phyloP scores from a whole-genome alignment of 257 asterid species.

The Paraleonurus japonicus region DNA sequence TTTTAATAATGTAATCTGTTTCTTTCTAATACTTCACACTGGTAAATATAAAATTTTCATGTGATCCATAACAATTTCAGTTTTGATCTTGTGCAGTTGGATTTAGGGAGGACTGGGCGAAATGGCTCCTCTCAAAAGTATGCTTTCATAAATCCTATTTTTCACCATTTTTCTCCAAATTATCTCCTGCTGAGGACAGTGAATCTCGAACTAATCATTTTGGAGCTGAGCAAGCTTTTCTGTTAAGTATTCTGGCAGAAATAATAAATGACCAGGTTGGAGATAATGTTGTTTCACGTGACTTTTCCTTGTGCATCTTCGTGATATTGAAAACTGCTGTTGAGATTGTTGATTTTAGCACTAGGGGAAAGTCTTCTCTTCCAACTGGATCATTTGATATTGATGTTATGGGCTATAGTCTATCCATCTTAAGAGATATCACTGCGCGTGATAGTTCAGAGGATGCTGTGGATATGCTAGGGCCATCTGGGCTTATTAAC shows the following conservation, averaged over 20 bases:
- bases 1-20: background rate
- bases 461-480: conserved; percentile 45
- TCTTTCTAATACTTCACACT: background rate
- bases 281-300: conserved; percentile 38
- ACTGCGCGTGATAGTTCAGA: conserved; percentile 45
- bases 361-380: conserved; percentile 42
- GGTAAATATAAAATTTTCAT: too few relatives aligned
- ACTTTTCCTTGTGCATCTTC: conserved; percentile 43
- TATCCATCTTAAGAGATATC: conserved; percentile 67
- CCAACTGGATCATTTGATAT: conserved; percentile 60
- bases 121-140: conserved; percentile 53
- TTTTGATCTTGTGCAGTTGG: conserved; percentile 55
- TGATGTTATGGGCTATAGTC: conserved; percentile 67
- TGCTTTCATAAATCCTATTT: conserved; percentile 51
- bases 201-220: background rate
- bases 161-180: conserved; percentile 45
- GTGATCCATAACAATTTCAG: background rate
- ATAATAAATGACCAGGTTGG: conserved; percentile 45
- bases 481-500: conserved; percentile 55
- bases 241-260: conserved; percentile 60
- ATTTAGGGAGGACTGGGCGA: conserved; percentile 60
- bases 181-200: conserved; percentile 29
- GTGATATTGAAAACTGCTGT: conserved; percentile 43
- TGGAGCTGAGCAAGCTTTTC: conserved; percentile 51
- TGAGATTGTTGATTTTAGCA: conserved; percentile 42